These are phyloP conservation scores for Endotrypanum monterogeii DNA, from an alignment of 208 protist species.

Conservation along the genomic window DNA sequence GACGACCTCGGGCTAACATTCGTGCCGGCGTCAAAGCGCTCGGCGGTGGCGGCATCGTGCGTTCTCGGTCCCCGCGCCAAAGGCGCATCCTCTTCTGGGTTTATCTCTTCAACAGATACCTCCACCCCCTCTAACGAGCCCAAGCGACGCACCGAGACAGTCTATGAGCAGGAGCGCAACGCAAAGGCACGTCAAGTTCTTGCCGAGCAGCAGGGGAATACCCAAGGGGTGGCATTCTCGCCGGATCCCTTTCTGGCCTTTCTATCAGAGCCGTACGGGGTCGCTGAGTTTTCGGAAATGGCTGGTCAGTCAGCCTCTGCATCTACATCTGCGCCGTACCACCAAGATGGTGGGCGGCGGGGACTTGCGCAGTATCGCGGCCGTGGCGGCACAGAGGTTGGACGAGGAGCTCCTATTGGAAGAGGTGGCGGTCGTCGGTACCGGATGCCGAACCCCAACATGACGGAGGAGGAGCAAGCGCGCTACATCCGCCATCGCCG, in stretches of 20 bases:
- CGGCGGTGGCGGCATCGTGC: not conserved
- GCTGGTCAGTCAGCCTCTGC: not conserved
- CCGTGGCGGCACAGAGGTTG: not conserved
- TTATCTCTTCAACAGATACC: not conserved
- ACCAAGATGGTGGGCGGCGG: not conserved
- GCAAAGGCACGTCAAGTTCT: conserved; percentile 44
- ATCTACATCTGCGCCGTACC: not conserved
- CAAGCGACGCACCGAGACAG: conserved; percentile 34
- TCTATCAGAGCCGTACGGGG: not conserved
- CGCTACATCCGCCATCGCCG: conserved; percentile 35
- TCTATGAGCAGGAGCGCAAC: conserved; percentile 72
- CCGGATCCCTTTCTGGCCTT: conserved; percentile 9
- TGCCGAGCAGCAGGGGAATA: conserved; percentile 11
- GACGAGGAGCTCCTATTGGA: not conserved
- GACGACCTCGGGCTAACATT: conserved; percentile 26
- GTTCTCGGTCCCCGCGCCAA: not conserved
- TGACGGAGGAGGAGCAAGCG: conserved; percentile 27
- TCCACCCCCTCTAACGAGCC: not conserved
- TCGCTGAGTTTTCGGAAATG: not conserved
- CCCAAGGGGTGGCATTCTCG: conserved; percentile 9
- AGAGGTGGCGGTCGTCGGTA: conserved; percentile 8
- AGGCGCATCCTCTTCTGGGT: not conserved
- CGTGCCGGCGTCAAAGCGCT: conserved; percentile 21
- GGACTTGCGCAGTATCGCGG: not conserved
- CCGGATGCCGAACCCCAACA: conserved; percentile 28